Percentiles rank a stretch among this genome's conserved stretches.
Conservation (phyloP, 176 grass and related monocot species). For the Hordeum vulgare region DNA sequence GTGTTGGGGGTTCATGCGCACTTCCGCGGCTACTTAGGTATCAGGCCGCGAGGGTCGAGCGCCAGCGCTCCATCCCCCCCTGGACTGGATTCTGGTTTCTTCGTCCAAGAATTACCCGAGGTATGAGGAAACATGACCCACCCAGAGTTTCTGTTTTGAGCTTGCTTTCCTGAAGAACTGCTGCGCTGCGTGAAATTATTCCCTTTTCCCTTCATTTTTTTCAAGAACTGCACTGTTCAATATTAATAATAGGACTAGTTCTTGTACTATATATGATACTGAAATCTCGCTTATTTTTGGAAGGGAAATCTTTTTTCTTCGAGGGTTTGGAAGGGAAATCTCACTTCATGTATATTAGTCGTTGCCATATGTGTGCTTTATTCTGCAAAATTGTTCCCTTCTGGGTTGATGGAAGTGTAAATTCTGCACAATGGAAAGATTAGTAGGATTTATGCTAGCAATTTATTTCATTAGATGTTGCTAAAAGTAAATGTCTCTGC, state of each 20-base stretch:
- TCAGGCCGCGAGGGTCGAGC: background rate
- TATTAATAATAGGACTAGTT: background rate
- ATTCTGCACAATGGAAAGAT: background rate
- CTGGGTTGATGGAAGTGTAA: background rate
- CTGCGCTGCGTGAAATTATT: background rate
- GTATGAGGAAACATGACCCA: background rate
- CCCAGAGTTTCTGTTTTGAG: background rate
- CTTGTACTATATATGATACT: background rate
- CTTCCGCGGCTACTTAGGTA: background rate
- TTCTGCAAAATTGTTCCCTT: background rate
- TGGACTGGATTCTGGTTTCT: background rate
- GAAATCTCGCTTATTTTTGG: background rate
- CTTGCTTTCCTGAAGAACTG: background rate
- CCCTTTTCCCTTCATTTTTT: background rate
- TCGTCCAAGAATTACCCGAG: background rate
- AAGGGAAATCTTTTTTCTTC: background rate
- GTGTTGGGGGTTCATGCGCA: background rate
- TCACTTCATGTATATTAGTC: background rate
- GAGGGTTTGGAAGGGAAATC: background rate
- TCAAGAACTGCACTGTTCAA: background rate
- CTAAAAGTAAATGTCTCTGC: background rate
- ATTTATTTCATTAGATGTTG: background rate
- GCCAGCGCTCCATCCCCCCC: background rate
- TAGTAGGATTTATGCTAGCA: background rate
- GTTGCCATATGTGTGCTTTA: background rate